These are phyloP conservation scores for Rubia peregrina DNA, from an alignment of 305 asterid genomes.

Conservation along the genomic window DNA sequence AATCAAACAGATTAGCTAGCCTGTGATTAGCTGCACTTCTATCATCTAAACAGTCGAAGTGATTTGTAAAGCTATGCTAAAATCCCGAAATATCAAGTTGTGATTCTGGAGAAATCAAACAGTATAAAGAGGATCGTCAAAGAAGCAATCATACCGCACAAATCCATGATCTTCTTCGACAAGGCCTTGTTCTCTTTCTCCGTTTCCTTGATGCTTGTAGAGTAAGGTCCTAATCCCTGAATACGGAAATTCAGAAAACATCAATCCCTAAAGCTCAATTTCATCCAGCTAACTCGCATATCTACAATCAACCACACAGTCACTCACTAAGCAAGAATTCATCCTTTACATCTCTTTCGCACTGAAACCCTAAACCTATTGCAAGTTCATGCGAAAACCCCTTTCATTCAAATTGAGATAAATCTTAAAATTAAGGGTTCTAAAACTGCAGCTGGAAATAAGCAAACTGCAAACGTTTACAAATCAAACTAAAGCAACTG, in stretches of 20 bases:
- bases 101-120: background rate
- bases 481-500: background rate
- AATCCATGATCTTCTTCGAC: conserved; percentile 86
- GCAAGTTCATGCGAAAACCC: background rate
- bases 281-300: background rate
- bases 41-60: background rate
- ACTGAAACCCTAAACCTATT: background rate
- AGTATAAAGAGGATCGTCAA: background rate
- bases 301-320: background rate
- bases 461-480: background rate
- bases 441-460: background rate
- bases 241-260: conserved; percentile 12
- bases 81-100: background rate
- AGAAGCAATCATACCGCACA: conserved; percentile 51
- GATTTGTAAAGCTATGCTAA: background rate
- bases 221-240: conserved; percentile 90
- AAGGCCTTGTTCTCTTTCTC: conserved; percentile 90
- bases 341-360: background rate
- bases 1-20: background rate
- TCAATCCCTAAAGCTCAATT: background rate
- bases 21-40: background rate
- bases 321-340: background rate
- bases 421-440: background rate
- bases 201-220: conserved; percentile 61
- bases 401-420: background rate